Base-by-base conservation (phyloP, 2,329 filamentous ascomycete species). In the Fusarium xylarioides region DNA sequence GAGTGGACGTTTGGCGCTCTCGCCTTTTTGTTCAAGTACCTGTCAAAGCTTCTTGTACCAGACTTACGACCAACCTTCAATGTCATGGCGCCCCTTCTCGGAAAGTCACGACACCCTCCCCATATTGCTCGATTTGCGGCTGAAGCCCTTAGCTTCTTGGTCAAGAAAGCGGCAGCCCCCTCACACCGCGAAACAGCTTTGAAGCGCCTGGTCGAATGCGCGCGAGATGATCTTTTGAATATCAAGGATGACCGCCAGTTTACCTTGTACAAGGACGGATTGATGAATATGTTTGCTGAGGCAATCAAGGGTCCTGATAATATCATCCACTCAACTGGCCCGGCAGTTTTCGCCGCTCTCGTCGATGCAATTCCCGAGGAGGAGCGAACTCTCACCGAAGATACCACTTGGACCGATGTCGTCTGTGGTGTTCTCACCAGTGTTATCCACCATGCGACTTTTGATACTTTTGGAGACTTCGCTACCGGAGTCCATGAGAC, bases 1-100 rank as follows among this genome's bases (percentile, higher is more conserved):
- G 96, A 99, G 83, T 98, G 95, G 95, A 95, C 94, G 56, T 99
- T 99, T 83, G 94, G 92, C 18, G 95, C 94, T 76, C 86, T 99
- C 63, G 95, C 96, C 50, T 99, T 97, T 86, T 86, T 98, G 44
- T 98, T 99, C 89, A 99, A 99, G 80, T 98, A 98, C 79, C 89
- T 99, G 10, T 97, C 95, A 5, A 91, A 94, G 72, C 88, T 98
- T 1, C 83, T 99, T 28, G 93, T 96, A 1, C 92, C 94, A 8
- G 93, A 99, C 79, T 83, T 99, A 71, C 88, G 93, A 70, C 94
- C 95, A 52, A 91, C 97, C 4, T 95, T 94, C 79, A 89, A 94
- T 78, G 90, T 96, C 58, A 90, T 99, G 85, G 89, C 93, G 2
- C 92, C 95, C 7, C 87, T 98, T 58, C 88, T 99, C 35, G 96